Conservation (phyloP, 2,329 filamentous ascomycete species). For the Thielaviopsis euricoi region DNA sequence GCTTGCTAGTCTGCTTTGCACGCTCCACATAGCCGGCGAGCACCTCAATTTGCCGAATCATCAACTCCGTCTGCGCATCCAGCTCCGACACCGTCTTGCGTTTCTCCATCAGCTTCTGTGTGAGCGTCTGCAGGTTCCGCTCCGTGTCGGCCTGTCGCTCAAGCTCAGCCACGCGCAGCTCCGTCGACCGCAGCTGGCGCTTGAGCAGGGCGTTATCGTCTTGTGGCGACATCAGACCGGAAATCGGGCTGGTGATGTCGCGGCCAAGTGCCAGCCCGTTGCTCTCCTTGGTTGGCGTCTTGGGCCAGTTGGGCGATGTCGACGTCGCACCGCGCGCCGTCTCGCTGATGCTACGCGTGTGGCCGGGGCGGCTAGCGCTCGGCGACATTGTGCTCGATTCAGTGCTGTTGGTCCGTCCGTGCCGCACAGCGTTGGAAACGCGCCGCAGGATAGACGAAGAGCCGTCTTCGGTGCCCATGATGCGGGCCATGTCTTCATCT, state of each 20-base stretch:
- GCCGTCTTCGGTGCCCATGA: conserved; percentile 61
- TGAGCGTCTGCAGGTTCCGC: conserved; percentile 56
- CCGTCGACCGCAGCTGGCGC: conserved; percentile 63
- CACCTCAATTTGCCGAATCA: conserved; percentile 79
- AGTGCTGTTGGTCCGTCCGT: conserved; percentile 76
- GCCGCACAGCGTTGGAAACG: conserved; percentile 85
- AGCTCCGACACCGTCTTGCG: conserved; percentile 88
- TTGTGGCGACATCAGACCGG: conserved; percentile 34
- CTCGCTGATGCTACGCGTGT: conserved; percentile 48
- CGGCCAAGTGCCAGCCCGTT: conserved; percentile 22
- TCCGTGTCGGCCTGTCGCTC: conserved; percentile 57
- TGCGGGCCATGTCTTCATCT: conserved; percentile 89
- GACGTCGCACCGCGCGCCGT: conserved; percentile 39
- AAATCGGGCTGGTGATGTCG: conserved; percentile 58
- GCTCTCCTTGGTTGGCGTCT: conserved; percentile 46
- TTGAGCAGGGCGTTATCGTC: conserved; percentile 54
- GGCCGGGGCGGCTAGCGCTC: conserved; percentile 25
- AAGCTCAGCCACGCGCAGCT: conserved; percentile 73
- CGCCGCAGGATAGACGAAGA: conserved; percentile 69
- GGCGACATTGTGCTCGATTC: conserved; percentile 23
- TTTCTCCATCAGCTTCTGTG: conserved; percentile 80
- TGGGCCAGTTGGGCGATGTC: conserved; percentile 52
- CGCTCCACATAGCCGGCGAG: conserved; percentile 76
- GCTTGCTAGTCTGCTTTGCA: conserved; percentile 66
- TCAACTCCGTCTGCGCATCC: conserved; percentile 88